Conservation (phyloP, 148 eudicot species). For the Amaranthus hypochondriacus region DNA sequence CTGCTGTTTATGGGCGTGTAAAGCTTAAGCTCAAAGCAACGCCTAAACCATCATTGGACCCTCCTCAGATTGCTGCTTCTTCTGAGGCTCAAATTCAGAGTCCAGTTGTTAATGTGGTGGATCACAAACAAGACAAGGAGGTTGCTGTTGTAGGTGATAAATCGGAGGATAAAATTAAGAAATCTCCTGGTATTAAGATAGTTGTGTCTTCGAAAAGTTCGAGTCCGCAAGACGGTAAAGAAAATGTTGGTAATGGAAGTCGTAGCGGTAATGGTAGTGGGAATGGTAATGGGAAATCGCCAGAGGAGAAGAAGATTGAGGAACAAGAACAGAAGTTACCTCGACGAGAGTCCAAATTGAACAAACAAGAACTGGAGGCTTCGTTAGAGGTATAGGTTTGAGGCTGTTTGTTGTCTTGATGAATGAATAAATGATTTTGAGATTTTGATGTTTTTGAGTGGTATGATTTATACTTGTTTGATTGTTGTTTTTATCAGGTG, state of each 20-base stretch:
- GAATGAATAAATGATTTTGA: not conserved
- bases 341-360: conserved; percentile 34
- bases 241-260: conserved; percentile 11
- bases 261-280: conserved; percentile 20
- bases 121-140: not conserved
- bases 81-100: conserved; percentile 41
- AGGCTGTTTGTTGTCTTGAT: not conserved
- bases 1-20: conserved; percentile 77
- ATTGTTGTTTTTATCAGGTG: conserved; percentile 37
- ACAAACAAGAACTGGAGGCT: conserved; percentile 62
- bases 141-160: conserved; percentile 30
- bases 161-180: conserved; percentile 46
- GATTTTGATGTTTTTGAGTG: not conserved
- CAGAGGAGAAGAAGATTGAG: conserved; percentile 37
- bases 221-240: conserved; percentile 3
- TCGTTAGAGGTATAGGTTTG: conserved; percentile 59
- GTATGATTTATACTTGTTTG: not conserved
- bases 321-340: conserved; percentile 30
- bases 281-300: conserved; percentile 23
- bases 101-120: conserved; percentile 43
- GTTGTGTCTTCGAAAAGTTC: conserved; percentile 6
- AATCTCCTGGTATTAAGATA: conserved; percentile 22
- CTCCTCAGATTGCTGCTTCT: conserved; percentile 35
- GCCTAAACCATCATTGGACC: conserved; percentile 39
- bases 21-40: conserved; percentile 69